Conservation (phyloP, 2,329 filamentous ascomycete species). For the Neoscytalidium dimidiatum region DNA sequence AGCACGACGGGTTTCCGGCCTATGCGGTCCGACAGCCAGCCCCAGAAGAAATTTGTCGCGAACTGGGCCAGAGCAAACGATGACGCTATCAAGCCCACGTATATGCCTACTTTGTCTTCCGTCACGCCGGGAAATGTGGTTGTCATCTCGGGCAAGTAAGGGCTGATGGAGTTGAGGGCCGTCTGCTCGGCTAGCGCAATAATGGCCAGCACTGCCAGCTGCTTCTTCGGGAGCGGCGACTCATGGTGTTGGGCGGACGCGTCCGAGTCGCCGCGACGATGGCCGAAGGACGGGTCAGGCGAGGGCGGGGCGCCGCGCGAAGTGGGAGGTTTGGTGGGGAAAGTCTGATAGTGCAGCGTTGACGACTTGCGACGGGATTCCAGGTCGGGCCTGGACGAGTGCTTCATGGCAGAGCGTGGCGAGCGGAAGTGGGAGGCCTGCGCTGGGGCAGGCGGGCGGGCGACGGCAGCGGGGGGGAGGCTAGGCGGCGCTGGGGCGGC, state of each 20-base stretch:
- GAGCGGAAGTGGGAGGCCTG: slow-evolving; percentile 1
- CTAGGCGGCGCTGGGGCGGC: slow-evolving; percentile 5
- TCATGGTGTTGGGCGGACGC: slow-evolving; percentile 48
- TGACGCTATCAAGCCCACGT: slow-evolving; percentile 87
- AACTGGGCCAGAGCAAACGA: slow-evolving; percentile 92
- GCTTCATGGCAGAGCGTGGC: slow-evolving; percentile 17
- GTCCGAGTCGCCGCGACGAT: slow-evolving; percentile 32
- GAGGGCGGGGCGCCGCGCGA: slow-evolving; percentile 59
- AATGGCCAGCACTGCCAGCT: slow-evolving; percentile 81
- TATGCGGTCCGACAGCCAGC: slow-evolving; percentile 76
- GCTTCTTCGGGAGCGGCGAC: slow-evolving; percentile 78
- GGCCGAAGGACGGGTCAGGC: slow-evolving; percentile 19
- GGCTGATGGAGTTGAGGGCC: slow-evolving; percentile 92
- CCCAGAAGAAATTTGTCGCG: slow-evolving; percentile 89
- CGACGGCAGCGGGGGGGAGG: neutral
- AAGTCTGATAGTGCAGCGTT: slow-evolving; percentile 76
- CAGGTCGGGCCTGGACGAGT: slow-evolving; percentile 21
- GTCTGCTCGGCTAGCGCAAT: slow-evolving; percentile 94
- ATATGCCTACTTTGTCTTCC: slow-evolving; percentile 71
- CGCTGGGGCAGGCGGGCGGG: neutral
- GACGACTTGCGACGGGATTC: slow-evolving; percentile 50
- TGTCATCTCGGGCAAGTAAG: slow-evolving; percentile 93
- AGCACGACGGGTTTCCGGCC: slow-evolving; percentile 83
- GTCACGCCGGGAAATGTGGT: slow-evolving; percentile 80
- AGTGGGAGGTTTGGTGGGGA: slow-evolving; percentile 72